Evolutionary conservation across 2,329 filamentous ascomycete species (phyloP).

Genomic region (Trichocomaceae sp.): DNA sequence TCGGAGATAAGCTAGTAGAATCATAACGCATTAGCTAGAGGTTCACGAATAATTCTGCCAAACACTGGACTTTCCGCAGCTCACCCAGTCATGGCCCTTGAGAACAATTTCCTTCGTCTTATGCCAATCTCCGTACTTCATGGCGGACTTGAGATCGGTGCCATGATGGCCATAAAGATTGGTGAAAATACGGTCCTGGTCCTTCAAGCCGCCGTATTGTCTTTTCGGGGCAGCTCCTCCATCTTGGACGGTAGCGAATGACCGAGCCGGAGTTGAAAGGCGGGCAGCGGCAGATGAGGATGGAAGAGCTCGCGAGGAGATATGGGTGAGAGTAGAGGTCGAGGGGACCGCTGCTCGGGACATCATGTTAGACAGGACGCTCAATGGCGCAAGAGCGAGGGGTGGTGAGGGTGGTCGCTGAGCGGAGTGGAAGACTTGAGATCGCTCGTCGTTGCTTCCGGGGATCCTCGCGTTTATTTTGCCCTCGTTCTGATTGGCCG

Average conservation of each 20-base stretch:
- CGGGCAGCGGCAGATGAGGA: constrained; percentile 27
- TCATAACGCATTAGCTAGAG: constrained; percentile 4
- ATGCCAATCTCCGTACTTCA: constrained; percentile 99
- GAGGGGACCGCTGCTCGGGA: constrained; percentile 41
- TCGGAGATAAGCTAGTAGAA: constrained; percentile 74
- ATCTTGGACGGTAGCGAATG: constrained; percentile 76
- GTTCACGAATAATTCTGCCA: not conserved
- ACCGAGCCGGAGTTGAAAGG: constrained; percentile 40
- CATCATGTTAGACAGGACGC: constrained; percentile 37
- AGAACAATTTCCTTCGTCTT: constrained; percentile 97
- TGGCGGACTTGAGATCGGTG: constrained; percentile 82
- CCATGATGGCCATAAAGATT: constrained; percentile 94
- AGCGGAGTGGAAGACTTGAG: constrained; percentile 8
- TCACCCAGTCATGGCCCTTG: constrained; percentile 91
- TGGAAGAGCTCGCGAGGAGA: constrained; percentile 37
- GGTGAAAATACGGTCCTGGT: constrained; percentile 98
- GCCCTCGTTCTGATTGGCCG: constrained; percentile 30
- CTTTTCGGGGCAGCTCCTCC: constrained; percentile 50
- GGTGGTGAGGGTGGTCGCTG: constrained; percentile 12
- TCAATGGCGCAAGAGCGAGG: constrained; percentile 26
- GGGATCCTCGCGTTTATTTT: constrained; percentile 24
- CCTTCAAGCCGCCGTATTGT: constrained; percentile 78
- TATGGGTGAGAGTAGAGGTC: constrained; percentile 34
- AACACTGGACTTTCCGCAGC: not conserved
- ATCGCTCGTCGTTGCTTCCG: constrained; percentile 1